A percentile compares a stretch with the other conserved stretches of the same genome.
These are phyloP conservation scores for Yamadazyma mexicana DNA, from an alignment of 1,139 yeast species.

Conservation along the genomic window DNA sequence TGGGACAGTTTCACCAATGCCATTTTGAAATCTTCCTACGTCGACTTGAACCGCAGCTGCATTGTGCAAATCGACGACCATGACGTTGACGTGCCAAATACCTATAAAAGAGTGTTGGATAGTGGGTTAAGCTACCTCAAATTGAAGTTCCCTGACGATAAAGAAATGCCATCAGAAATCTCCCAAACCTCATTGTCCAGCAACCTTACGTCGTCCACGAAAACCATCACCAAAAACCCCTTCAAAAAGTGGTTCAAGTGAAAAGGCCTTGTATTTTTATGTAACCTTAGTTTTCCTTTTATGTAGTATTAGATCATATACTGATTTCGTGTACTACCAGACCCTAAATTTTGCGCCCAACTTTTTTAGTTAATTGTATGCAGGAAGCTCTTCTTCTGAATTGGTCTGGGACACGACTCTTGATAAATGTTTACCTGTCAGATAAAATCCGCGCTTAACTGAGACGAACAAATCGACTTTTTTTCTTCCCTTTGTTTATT, in stretches of 20 bases:
- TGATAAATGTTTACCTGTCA: too few relatives aligned
- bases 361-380: too few relatives aligned
- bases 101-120: constrained; percentile 26
- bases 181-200: constrained; percentile 3
- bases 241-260: constrained; percentile 38
- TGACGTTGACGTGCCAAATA: constrained; percentile 16
- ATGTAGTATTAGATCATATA: too few relatives aligned
- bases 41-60: constrained; percentile 35
- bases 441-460: not conserved
- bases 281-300: not conserved
- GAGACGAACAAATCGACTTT: too few relatives aligned
- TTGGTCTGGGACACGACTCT: too few relatives aligned
- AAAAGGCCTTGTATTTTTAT: not conserved
- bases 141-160: constrained; percentile 28
- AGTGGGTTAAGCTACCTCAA: constrained; percentile 35
- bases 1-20: constrained; percentile 40
- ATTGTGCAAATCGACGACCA: constrained; percentile 28
- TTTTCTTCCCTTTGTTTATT: too few relatives aligned
- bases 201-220: constrained; percentile 2
- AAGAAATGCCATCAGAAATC: constrained; percentile 3
- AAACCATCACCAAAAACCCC: constrained; percentile 28
- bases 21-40: constrained; percentile 27
- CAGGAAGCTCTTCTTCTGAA: too few relatives aligned
- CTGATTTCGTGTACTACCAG: too few relatives aligned
- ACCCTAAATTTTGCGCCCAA: too few relatives aligned